Conservation (phyloP, 2,329 filamentous ascomycete species). For the Graphilbum ipis-grandicollis region DNA sequence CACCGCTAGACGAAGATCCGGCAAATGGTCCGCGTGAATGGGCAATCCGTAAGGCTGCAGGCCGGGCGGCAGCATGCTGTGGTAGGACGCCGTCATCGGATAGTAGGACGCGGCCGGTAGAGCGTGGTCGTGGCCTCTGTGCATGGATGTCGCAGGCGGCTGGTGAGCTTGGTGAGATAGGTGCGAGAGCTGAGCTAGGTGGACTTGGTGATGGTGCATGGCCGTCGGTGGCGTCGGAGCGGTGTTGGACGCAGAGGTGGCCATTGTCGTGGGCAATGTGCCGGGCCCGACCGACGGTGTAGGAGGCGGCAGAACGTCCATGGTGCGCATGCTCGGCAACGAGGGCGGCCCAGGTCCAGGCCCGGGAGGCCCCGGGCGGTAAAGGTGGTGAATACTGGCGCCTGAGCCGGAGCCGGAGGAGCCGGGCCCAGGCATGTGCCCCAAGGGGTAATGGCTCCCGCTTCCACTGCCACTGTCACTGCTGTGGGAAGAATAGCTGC, state of each 20-base stretch:
- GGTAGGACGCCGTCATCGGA: too few relatives aligned
- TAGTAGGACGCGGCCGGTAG: too few relatives aligned
- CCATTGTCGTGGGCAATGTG: conserved; percentile 6
- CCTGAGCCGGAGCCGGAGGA: background rate
- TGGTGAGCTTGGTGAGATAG: too few relatives aligned
- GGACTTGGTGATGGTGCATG: too few relatives aligned
- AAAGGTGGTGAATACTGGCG: conserved; percentile 8
- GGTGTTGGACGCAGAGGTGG: conserved; percentile 9
- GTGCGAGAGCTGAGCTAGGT: too few relatives aligned
- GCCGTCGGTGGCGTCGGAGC: too few relatives aligned
- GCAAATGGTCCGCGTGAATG: background rate
- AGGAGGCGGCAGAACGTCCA: conserved; percentile 9
- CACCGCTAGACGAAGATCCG: background rate
- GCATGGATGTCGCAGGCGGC: too few relatives aligned
- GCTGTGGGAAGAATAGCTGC: background rate
- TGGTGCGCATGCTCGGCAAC: conserved; percentile 13
- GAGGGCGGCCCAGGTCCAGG: conserved; percentile 5
- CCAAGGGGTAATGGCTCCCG: too few relatives aligned
- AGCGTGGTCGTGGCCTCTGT: too few relatives aligned
- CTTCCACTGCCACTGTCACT: background rate
- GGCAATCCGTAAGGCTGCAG: conserved; percentile 14
- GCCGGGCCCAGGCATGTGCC: too few relatives aligned
- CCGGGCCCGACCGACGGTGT: conserved; percentile 3
- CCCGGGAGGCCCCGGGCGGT: conserved; percentile 7
- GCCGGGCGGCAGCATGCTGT: too few relatives aligned